phyloP scores from a whole-genome alignment of 352 stramenopile genomes.

The Thraustotheca clavata region DNA sequence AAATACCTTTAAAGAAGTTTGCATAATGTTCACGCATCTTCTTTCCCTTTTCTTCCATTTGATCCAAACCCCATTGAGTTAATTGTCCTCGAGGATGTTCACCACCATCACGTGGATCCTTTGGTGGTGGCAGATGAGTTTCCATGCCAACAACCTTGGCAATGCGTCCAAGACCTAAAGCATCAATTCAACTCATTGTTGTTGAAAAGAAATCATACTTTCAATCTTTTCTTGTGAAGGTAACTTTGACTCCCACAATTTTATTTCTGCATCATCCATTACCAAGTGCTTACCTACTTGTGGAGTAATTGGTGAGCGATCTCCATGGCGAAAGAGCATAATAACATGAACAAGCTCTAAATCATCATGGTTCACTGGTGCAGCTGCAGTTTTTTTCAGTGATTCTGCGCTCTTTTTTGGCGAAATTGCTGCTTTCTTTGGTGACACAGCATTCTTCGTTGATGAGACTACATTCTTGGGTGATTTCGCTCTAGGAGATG shows the following conservation, averaged over 20 bases:
- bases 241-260: slow-evolving; percentile 64
- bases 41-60: slow-evolving; percentile 56
- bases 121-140: slow-evolving; percentile 28
- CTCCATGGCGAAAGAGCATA: slow-evolving; percentile 73
- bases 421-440: not conserved
- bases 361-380: slow-evolving; percentile 5
- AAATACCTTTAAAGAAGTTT: slow-evolving; percentile 32
- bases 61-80: slow-evolving; percentile 50
- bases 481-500: too few species aligned
- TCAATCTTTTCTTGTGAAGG: slow-evolving; percentile 26
- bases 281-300: slow-evolving; percentile 37
- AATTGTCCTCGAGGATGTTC: slow-evolving; percentile 64
- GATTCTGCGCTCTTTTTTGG: not conserved
- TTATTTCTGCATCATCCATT: slow-evolving; percentile 40
- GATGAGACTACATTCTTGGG: too few species aligned
- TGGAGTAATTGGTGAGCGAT: slow-evolving; percentile 65
- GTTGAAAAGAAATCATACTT: too few species aligned
- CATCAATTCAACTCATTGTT: too few species aligned
- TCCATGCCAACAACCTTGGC: slow-evolving; percentile 44
- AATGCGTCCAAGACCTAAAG: slow-evolving; percentile 32
- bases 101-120: slow-evolving; percentile 32
- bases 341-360: slow-evolving; percentile 59
- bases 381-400: not conserved
- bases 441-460: not conserved
- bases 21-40: slow-evolving; percentile 38